Conservation (phyloP, 1,139 yeast genomes). For the Candida sojae region DNA sequence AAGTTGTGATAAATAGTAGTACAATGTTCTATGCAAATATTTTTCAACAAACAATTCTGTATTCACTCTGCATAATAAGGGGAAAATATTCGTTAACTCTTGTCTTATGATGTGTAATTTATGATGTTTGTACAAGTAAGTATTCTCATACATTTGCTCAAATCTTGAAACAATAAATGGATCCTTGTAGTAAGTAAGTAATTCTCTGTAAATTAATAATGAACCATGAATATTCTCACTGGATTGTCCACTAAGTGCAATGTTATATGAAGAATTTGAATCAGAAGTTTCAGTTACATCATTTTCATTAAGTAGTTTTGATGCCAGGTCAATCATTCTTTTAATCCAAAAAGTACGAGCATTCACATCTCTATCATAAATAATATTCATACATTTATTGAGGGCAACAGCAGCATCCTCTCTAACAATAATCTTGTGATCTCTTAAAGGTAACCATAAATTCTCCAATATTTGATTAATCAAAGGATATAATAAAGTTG, state of each 20-base stretch:
- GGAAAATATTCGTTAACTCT: constrained; percentile 80
- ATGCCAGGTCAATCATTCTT: constrained; percentile 64
- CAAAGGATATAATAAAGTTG: constrained; percentile 77
- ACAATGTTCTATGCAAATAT: constrained; percentile 78
- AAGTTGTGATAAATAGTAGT: constrained; percentile 76
- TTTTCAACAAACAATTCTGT: constrained; percentile 76
- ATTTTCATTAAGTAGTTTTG: constrained; percentile 35
- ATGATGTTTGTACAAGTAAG: constrained; percentile 75
- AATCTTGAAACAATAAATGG: constrained; percentile 51
- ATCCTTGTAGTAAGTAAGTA: constrained; percentile 70
- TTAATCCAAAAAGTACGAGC: constrained; percentile 74
- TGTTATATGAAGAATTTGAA: constrained; percentile 19
- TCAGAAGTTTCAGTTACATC: constrained; percentile 8
- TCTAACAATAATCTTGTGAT: constrained; percentile 71
- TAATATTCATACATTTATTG: constrained; percentile 73
- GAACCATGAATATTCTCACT: constrained; percentile 85
- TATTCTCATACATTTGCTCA: constrained; percentile 75
- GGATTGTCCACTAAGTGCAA: constrained; percentile 32
- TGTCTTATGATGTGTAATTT: constrained; percentile 74
- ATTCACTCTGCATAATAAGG: constrained; percentile 79
- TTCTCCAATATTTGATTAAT: constrained; percentile 78
- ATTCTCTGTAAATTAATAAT: constrained; percentile 76
- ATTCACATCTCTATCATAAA: constrained; percentile 76
- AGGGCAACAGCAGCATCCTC: constrained; percentile 84
- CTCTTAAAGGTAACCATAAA: constrained; percentile 86